Base-by-base conservation (phyloP, 805 yeast species). In the Suhomyces faveliae region DNA sequence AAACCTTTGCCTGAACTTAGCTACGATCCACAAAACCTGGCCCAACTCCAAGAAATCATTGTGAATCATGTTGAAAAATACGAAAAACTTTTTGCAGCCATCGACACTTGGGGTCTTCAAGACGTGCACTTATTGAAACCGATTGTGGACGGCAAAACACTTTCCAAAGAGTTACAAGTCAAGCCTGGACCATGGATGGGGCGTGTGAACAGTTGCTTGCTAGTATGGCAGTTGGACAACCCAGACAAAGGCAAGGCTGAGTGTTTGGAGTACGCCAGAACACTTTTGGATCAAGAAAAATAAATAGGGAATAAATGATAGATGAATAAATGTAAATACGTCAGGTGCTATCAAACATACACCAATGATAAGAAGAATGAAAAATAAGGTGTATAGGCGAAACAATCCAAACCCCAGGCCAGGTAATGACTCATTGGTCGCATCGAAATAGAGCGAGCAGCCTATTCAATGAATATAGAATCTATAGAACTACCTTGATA, bases 141-240 rank as follows among this genome's bases (percentile, higher is more conserved):
- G 1, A 53, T 88, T 5, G 64, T 91, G 10, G 89, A 88, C 63
- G 96, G 99, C 12, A 89, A 87, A 55, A 78, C 79, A 40, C 64
- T 92, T 40, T 68, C 78, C 44, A 66, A 70, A 38, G 64, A 71
- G 17, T 64, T 87, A 23, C 67, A 74, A 19, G 70, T 72, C 47
- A 86, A 85, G 59, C 88, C 92, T 0, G 99, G 99, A 0, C 90
- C 91, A 5, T 90, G 97, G 97, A 74, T 92, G 77, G 73, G 80
- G 7, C 66, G 65, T 7, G 66, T 83, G 7, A 76, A 81, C 49
- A 80, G 80, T 5, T 64, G 75, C 40, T 74, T 87, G 5, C 63
- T 89, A 25, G 64, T 74, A 15, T 87, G 91, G 90, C 97, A 91
- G 67, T 69, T 91, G 46, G 90, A 85, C 53, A 65, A 89, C 57